Evolutionary conservation across 2,329 filamentous ascomycete species (phyloP).

Genomic region (Anisogramma anomala): DNA sequence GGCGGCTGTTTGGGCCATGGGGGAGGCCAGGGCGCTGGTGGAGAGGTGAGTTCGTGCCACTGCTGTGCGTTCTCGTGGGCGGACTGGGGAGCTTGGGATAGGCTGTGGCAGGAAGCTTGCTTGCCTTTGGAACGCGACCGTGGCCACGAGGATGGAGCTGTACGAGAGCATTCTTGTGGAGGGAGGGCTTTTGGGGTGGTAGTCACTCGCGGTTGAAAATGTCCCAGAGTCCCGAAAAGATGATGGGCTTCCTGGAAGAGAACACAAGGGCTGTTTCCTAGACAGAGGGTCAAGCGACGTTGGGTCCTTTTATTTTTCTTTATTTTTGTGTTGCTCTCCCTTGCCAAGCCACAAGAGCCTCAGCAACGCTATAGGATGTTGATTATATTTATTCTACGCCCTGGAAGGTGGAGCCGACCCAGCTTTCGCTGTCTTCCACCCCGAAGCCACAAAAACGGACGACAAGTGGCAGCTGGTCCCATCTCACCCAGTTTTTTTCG

Average conservation of each 20-base stretch:
- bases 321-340: not conserved
- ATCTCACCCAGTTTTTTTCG: too few species aligned
- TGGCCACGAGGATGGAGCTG: not conserved
- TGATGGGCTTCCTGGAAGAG: too few species aligned
- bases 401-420: too few species aligned
- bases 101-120: too few species aligned
- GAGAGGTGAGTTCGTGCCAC: not conserved
- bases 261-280: not conserved
- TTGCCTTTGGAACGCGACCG: not conserved
- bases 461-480: too few species aligned
- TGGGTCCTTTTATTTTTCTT: constrained; percentile 1
- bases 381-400: too few species aligned
- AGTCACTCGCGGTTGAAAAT: not conserved
- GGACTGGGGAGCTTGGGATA: too few species aligned
- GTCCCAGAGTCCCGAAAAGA: too few species aligned
- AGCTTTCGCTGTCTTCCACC: not conserved
- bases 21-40: not conserved
- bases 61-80: not conserved
- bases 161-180: not conserved
- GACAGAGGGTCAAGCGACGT: not conserved
- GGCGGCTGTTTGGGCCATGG: not conserved
- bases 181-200: not conserved
- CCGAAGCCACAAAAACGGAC: too few species aligned
- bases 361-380: too few species aligned
- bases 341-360: not conserved